These are phyloP conservation scores for Acanthamoeba healyi DNA, from an alignment of 208 protist genomes.

Conservation along the genomic window DNA sequence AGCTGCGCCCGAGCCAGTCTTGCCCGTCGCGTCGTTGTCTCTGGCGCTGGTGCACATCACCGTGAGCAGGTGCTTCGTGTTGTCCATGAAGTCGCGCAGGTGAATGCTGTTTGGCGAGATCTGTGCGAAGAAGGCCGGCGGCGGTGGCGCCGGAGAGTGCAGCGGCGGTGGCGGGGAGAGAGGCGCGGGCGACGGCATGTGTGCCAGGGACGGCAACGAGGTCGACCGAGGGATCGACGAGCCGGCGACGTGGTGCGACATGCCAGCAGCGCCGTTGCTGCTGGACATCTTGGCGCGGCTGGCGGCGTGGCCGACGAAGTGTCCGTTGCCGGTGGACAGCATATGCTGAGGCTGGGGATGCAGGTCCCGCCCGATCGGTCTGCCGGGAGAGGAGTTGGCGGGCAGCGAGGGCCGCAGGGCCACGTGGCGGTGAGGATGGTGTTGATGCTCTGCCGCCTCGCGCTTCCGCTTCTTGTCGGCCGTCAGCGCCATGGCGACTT, in stretches of 20 bases:
- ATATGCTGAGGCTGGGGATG: background rate
- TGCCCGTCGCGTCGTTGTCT: background rate
- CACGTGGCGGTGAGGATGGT: background rate
- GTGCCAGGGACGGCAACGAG: background rate
- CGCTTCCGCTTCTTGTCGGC: constrained; percentile 4
- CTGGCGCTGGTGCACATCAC: background rate
- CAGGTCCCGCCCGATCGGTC: background rate
- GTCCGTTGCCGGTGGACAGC: too few relatives aligned
- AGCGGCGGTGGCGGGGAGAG: background rate
- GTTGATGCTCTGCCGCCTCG: background rate
- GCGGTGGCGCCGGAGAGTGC: background rate
- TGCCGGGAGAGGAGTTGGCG: background rate
- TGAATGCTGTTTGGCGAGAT: constrained; percentile 35
- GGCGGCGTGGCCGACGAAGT: background rate
- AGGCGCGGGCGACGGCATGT: background rate
- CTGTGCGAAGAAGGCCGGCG: background rate
- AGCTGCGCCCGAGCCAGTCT: too few relatives aligned
- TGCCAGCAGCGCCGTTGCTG: background rate
- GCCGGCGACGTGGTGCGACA: background rate
- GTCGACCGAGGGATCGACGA: background rate
- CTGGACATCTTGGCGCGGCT: background rate
- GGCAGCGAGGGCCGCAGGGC: background rate
- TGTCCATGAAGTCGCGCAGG: constrained; percentile 49
- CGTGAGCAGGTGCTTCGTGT: constrained; percentile 17
- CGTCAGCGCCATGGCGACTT: background rate